A percentile compares a stretch with the other conserved stretches of the same genome.
Evolutionary conservation across 768 basidiomycete genomes (phyloP).

Genomic region (Mycena crocata): DNA sequence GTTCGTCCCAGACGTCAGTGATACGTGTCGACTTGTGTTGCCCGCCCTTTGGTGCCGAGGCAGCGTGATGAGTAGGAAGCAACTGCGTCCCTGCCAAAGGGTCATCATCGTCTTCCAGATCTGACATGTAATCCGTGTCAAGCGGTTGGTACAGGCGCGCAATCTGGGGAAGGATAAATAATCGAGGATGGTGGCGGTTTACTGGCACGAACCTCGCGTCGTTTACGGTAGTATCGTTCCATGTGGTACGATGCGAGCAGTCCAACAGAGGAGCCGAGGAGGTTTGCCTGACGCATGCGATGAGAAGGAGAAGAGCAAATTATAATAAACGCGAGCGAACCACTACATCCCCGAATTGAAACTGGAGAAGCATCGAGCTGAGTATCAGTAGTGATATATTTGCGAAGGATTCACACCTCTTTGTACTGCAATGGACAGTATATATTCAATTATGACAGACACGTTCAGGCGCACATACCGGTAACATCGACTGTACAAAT

Average conservation of each 20-base stretch:
- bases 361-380: conserved; percentile 53
- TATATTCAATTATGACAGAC: background rate
- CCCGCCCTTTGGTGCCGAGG: conserved; percentile 41
- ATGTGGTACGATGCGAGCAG: conserved; percentile 73
- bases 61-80: conserved; percentile 60
- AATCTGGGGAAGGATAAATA: conserved; percentile 59
- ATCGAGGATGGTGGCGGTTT: background rate
- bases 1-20: conserved; percentile 80
- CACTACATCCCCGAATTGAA: conserved; percentile 78
- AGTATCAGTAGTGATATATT: conserved; percentile 57
- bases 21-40: conserved; percentile 54
- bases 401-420: conserved; percentile 25
- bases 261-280: conserved; percentile 78
- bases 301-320: conserved; percentile 27
- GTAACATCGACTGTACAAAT: conserved; percentile 81
- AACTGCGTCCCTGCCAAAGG: conserved; percentile 61
- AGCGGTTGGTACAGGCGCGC: conserved; percentile 83
- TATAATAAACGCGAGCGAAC: conserved; percentile 54
- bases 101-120: conserved; percentile 67
- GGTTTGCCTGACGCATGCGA: conserved; percentile 72
- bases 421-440: conserved; percentile 21
- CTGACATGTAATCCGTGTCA: conserved; percentile 60
- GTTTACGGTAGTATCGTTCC: conserved; percentile 80
- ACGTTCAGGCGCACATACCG: conserved; percentile 55
- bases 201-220: conserved; percentile 72